phyloP scores from a whole-genome alignment of 495 filamentous ascomycete genomes.

The Monascus purpureus region DNA sequence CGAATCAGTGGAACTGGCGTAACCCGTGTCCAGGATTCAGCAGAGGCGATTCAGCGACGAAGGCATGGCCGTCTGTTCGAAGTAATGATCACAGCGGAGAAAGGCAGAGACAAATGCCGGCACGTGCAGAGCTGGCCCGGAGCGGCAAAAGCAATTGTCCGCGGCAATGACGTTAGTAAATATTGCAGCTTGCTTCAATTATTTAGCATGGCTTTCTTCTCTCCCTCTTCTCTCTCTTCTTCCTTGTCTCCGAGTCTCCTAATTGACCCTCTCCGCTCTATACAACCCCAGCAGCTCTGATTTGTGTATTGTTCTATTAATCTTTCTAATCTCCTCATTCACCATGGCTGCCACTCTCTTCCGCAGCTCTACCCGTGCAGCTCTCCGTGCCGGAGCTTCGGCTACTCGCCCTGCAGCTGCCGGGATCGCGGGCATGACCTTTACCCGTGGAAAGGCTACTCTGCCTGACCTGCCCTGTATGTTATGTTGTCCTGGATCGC shows the following conservation, averaged over 20 bases:
- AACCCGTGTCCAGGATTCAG: too few relatives aligned
- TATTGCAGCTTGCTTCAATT: conserved; percentile 1
- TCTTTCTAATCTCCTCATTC: conserved; percentile 2
- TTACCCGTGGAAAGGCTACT: conserved; percentile 76
- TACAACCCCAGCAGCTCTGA: conserved; percentile 1
- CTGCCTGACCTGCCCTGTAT: conserved; percentile 89
- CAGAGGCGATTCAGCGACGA: too few relatives aligned
- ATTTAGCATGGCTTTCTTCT: too few relatives aligned
- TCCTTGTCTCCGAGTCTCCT: conserved; percentile 4
- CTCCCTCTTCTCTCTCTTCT: conserved; percentile 1
- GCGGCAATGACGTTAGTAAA: too few relatives aligned
- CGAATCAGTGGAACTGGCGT: too few relatives aligned
- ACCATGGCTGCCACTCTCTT: conserved; percentile 45
- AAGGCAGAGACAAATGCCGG: too few relatives aligned
- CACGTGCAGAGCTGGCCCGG: too few relatives aligned
- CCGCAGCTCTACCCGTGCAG: conserved; percentile 37
- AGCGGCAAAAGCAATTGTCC: too few relatives aligned
- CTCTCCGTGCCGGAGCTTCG: conserved; percentile 39
- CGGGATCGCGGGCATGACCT: conserved; percentile 53
- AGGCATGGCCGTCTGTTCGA: too few relatives aligned
- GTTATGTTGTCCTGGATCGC: conserved; percentile 11
- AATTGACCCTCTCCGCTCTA: conserved; percentile 3
- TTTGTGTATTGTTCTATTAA: not conserved
- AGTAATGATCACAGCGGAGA: too few relatives aligned
- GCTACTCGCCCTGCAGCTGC: conserved; percentile 31